phyloP scores from a whole-genome alignment of 1,284 basidiomycete species.

The Cerrena zonata region DNA sequence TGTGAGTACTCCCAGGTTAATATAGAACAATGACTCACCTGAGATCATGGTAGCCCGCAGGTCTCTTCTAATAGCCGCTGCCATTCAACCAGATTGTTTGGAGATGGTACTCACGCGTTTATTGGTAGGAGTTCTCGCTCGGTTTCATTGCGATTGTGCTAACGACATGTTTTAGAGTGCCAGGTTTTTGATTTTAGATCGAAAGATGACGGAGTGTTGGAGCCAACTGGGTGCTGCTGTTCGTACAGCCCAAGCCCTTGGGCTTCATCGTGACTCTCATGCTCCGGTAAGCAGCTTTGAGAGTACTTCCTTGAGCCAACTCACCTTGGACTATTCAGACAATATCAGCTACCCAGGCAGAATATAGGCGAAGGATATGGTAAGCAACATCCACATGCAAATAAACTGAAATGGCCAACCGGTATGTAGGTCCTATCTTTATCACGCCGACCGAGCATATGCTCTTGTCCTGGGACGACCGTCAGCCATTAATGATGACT shows the following conservation, averaged over 20 bases:
- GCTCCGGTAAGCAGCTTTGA: conserved; percentile 59
- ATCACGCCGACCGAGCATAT: conserved; percentile 88
- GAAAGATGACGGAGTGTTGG: conserved; percentile 91
- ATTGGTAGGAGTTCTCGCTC: conserved; percentile 47
- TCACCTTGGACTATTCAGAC: conserved; percentile 37
- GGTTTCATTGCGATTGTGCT: conserved; percentile 4
- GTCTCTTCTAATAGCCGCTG: conserved; percentile 81
- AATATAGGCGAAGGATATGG: conserved; percentile 89
- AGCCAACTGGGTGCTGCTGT: conserved; percentile 89
- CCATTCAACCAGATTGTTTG: conserved; percentile 83
- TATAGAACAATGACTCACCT: conserved; percentile 10
- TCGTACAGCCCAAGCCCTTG: conserved; percentile 89
- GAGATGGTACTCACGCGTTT: conserved; percentile 86
- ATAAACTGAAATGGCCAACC: conserved; percentile 13
- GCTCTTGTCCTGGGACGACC: conserved; percentile 89
- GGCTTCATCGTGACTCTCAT: conserved; percentile 86
- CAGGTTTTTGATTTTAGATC: conserved; percentile 84
- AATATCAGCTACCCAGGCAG: conserved; percentile 74
- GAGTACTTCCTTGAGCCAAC: background rate
- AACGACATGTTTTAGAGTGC: conserved; percentile 58
- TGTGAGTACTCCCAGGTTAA: too few relatives aligned
- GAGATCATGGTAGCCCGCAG: conserved; percentile 59
- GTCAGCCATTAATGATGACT: conserved; percentile 81
- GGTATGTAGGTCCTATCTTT: conserved; percentile 72
- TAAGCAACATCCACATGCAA: conserved; percentile 25